Evolutionary conservation across 768 basidiomycete species (phyloP), one percentile per base, ranked within the genome.

Genomic region (Cystobasidium tubakii): DNA sequence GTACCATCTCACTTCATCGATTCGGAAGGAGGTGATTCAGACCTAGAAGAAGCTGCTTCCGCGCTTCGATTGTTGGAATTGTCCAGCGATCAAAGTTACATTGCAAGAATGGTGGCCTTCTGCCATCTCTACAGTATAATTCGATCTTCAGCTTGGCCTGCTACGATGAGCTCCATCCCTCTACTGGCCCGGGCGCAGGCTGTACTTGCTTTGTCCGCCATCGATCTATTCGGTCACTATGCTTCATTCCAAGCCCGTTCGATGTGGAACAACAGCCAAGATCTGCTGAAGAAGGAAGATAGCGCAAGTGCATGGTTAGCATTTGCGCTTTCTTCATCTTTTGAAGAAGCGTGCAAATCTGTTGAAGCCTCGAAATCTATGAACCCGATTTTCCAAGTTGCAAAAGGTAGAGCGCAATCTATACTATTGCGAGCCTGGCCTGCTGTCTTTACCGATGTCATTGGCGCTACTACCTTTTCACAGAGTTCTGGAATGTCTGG

Each of bases 101-200:
- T 60, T 3, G 13, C 57, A 60, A 27, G 25, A 55, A 62, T 33
- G 15, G n/a, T 25, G 7, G 54, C 54, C 10, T 27, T 27, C 23
- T 34, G 29, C 74, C 73, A 70, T 72, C 33, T 65, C 50, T 29
- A 64, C 46, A 29, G 43, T 75, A 65, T 77, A 36, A 70, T 74
- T 0, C 75, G 74, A n/a, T 76, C 75, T 3, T 39, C 75, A 0
- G 19, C 72, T 15, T 78, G 78, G 78, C 78, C 78, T 0, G 27
- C 33, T n/a, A 33, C 69, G 17, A 62, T 29, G 15, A 17, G 67
- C 17, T 6, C 74, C 1, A 17, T 60, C 10, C 64, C 69, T 15
- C 62, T 75, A 17, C 62, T 74, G 29, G 50, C 76, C 1, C 72
- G 42, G 0, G n/a, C 75, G 1, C 33, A 71, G 15, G 74, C 78